Evolutionary conservation across 140 eudicot genomes (phyloP).

Genomic region (Oenanthe javanica): DNA sequence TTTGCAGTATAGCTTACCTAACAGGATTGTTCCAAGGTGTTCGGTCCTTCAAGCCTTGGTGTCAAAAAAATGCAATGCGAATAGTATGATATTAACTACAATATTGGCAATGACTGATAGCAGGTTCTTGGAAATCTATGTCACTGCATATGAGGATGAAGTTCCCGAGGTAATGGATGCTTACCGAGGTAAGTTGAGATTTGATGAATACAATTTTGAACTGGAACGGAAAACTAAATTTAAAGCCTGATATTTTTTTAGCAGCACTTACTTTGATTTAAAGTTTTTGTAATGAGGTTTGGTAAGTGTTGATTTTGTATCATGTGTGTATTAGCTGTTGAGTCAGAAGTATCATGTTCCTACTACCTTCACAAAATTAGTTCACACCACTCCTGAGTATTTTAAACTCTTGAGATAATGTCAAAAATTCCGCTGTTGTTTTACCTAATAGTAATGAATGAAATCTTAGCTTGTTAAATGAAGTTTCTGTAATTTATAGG

Average conservation of each 20-base stretch:
- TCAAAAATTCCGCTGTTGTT: background rate
- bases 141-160: background rate
- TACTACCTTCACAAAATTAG: background rate
- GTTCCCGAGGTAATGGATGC: background rate
- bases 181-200: background rate
- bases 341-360: background rate
- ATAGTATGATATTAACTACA: background rate
- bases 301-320: background rate
- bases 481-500: background rate
- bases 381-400: background rate
- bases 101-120: background rate
- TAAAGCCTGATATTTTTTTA: background rate
- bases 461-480: background rate
- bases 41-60: background rate
- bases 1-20: slow-evolving; percentile 1
- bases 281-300: background rate
- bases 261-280: background rate
- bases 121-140: background rate
- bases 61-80: background rate
- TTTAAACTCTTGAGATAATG: background rate
- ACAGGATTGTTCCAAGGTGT: background rate
- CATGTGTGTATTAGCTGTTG: background rate
- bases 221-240: background rate
- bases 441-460: background rate
- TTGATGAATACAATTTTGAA: slow-evolving; percentile 4